Conservation (phyloP, 2,329 filamentous ascomycete species). For the Aspergillus quadrilineatus region DNA sequence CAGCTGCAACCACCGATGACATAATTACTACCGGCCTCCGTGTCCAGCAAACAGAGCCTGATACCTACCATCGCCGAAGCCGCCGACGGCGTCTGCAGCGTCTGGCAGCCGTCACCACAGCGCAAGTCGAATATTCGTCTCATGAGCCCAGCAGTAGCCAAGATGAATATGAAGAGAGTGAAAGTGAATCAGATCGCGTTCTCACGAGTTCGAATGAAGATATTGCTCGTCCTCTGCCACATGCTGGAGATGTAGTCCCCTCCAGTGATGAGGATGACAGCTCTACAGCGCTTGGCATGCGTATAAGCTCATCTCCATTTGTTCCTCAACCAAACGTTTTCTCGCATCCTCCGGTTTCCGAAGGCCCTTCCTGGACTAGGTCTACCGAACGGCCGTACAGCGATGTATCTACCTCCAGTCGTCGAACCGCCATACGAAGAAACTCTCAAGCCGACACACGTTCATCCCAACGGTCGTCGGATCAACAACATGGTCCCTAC, state of each 20-base stretch:
- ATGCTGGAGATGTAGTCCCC: slow-evolving; percentile 29
- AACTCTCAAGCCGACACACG: slow-evolving; percentile 39
- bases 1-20: slow-evolving; percentile 68
- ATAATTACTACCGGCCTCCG: slow-evolving; percentile 86
- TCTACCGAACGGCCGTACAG: slow-evolving; percentile 47
- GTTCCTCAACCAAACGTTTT: slow-evolving; percentile 91
- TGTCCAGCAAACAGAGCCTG: slow-evolving; percentile 60
- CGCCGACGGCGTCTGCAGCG: slow-evolving; percentile 45
- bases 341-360: slow-evolving; percentile 70
- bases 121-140: slow-evolving; percentile 41
- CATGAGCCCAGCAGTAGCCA: slow-evolving; percentile 68
- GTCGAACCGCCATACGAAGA: slow-evolving; percentile 35
- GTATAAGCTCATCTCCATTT: slow-evolving; percentile 58
- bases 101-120: slow-evolving; percentile 39
- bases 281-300: slow-evolving; percentile 74
- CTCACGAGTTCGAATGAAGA: slow-evolving; percentile 65
- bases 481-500: slow-evolving; percentile 55
- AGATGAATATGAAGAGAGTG: slow-evolving; percentile 91
- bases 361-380: slow-evolving; percentile 40
- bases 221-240: slow-evolving; percentile 36
- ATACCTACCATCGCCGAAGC: slow-evolving; percentile 60
- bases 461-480: slow-evolving; percentile 34
- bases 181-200: slow-evolving; percentile 78
- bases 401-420: slow-evolving; percentile 41
- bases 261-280: slow-evolving; percentile 68